phyloP scores from a whole-genome alignment of 2,329 filamentous ascomycete genomes.

The Allantophomopsis lycopodina region DNA sequence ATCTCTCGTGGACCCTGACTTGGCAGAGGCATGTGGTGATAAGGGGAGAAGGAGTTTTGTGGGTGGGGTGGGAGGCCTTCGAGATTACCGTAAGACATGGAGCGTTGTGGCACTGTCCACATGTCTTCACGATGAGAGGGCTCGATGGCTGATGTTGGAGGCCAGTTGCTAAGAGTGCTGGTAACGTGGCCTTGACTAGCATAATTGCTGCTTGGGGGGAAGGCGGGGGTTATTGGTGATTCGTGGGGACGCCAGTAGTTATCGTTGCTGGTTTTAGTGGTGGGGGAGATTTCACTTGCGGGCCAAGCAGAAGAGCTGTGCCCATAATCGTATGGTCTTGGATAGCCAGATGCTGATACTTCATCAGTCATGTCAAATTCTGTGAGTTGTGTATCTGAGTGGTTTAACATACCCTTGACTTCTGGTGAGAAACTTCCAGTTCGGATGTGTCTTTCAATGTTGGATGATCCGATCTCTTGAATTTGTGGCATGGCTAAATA shows the following conservation, averaged over 20 bases:
- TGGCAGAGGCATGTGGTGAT: conserved; percentile 1
- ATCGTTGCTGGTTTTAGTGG: not conserved
- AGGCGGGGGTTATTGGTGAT: conserved; percentile 33
- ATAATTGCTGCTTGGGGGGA: conserved; percentile 26
- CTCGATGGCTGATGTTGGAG: conserved; percentile 10
- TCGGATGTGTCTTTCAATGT: conserved; percentile 22
- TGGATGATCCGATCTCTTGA: conserved; percentile 27
- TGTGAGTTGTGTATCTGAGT: not conserved
- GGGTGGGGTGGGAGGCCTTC: conserved; percentile 15
- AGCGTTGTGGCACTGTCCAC: conserved; percentile 19
- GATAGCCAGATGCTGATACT: conserved; percentile 6
- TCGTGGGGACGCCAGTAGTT: conserved; percentile 19
- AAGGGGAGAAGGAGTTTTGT: conserved; percentile 3
- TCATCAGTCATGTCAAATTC: not conserved
- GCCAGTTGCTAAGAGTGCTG: conserved; percentile 15
- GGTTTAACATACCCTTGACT: conserved; percentile 13
- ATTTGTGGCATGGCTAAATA: conserved; percentile 29
- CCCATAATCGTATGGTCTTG: not conserved
- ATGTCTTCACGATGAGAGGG: conserved; percentile 13
- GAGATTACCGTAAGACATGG: conserved; percentile 18
- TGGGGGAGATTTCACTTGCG: not conserved
- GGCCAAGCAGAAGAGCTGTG: conserved; percentile 11
- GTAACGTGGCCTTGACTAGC: conserved; percentile 21
- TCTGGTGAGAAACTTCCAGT: conserved; percentile 19
- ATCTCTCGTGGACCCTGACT: not conserved